A percentile compares a stretch with the other conserved stretches of the same genome.
Conservation (phyloP, 2,329 filamentous ascomycete genomes). For the Blastomyces gilchristii region DNA sequence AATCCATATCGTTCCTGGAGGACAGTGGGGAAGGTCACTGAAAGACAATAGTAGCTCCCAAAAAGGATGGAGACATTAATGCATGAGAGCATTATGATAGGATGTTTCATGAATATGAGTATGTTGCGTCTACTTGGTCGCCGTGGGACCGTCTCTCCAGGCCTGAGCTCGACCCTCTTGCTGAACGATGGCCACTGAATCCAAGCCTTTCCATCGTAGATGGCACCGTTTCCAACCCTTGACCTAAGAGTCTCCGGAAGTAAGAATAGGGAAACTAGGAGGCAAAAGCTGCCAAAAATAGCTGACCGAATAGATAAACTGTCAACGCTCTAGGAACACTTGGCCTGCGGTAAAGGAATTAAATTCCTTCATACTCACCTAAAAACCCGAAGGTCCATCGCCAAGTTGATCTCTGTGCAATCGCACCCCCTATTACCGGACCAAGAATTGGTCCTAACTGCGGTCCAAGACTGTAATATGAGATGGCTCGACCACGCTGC, state of each 20-base stretch:
- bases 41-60: slow-evolving; percentile 26
- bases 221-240: slow-evolving; percentile 36
- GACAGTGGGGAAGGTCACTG: slow-evolving; percentile 23
- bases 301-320: slow-evolving; percentile 15
- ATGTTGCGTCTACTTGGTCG: slow-evolving; percentile 22
- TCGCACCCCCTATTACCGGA: slow-evolving; percentile 34
- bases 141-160: slow-evolving; percentile 16
- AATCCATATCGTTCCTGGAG: slow-evolving; percentile 28
- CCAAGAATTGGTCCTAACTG: slow-evolving; percentile 38
- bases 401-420: slow-evolving; percentile 30
- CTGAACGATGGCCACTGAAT: slow-evolving; percentile 6
- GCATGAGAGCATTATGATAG: slow-evolving; percentile 26
- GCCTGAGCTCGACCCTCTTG: slow-evolving; percentile 1
- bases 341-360: neutral
- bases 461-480: slow-evolving; percentile 36
- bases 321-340: slow-evolving; percentile 1
- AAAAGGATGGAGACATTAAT: slow-evolving; percentile 28
- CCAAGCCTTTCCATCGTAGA: slow-evolving; percentile 15
- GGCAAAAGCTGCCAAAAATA: slow-evolving; percentile 20
- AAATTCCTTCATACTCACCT: slow-evolving; percentile 11
- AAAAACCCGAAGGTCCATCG: slow-evolving; percentile 34
- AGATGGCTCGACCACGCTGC: slow-evolving; percentile 32
- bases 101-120: slow-evolving; percentile 24
- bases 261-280: slow-evolving; percentile 28
- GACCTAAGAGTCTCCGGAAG: slow-evolving; percentile 40